These are phyloP conservation scores for Skeletonema costatum DNA, from an alignment of 108 stramenopile genomes.

Conservation along the genomic window DNA sequence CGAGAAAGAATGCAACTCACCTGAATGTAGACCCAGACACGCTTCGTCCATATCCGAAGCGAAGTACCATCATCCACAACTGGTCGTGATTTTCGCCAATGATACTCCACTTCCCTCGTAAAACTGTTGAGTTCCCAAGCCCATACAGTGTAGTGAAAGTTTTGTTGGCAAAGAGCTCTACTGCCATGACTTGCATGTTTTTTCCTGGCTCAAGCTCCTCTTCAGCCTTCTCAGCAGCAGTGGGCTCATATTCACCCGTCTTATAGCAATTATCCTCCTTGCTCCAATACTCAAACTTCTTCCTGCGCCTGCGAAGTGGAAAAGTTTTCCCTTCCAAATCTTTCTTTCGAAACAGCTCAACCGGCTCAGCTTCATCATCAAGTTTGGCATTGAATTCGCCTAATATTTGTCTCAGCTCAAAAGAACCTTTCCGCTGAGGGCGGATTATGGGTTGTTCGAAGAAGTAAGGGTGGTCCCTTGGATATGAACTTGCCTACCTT, in stretches of 20 bases:
- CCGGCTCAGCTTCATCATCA: slow-evolving; percentile 34
- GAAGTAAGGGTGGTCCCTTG: slow-evolving; percentile 72
- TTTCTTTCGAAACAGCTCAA: slow-evolving; percentile 61
- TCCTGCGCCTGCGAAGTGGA: slow-evolving; percentile 56
- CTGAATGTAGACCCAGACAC: slow-evolving; percentile 79
- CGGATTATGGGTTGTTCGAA: slow-evolving; percentile 81
- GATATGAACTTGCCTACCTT: slow-evolving; percentile 79
- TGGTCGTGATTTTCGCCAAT: slow-evolving; percentile 76
- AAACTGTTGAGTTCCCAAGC: slow-evolving; percentile 60
- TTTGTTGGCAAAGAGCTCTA: slow-evolving; percentile 75
- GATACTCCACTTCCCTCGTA: slow-evolving; percentile 79
- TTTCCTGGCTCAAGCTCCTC: slow-evolving; percentile 48
- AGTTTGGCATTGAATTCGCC: slow-evolving; percentile 61
- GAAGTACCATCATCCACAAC: slow-evolving; percentile 83
- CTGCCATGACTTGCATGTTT: slow-evolving; percentile 62
- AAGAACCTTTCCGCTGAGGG: slow-evolving; percentile 56
- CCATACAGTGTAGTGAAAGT: slow-evolving; percentile 78
- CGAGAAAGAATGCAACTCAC: slow-evolving; percentile 21
- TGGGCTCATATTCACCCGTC: slow-evolving; percentile 53
- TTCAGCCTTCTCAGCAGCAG: slow-evolving; percentile 41
- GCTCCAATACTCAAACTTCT: slow-evolving; percentile 64
- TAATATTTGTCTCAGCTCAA: slow-evolving; percentile 73
- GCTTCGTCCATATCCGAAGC: slow-evolving; percentile 83
- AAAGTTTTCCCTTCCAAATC: slow-evolving; percentile 73
- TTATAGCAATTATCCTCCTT: slow-evolving; percentile 67